A percentile compares a stretch with the other conserved stretches of the same genome.
phyloP scores from a whole-genome alignment of 177 flowering plant genomes.

The Vitis hybrid region DNA sequence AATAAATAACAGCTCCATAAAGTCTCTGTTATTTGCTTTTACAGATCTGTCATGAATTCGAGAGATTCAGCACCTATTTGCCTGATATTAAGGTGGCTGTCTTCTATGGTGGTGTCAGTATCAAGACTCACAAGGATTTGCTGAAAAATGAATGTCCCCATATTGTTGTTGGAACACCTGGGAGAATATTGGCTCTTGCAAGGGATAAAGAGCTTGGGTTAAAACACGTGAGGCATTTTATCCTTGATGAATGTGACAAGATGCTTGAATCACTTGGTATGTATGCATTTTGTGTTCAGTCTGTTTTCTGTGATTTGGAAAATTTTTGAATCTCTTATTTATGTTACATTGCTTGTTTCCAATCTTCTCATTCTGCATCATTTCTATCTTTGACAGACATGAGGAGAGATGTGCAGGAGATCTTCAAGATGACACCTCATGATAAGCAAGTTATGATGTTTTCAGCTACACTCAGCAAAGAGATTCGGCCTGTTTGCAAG shows the following conservation, averaged over 20 bases:
- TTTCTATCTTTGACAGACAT: slow-evolving; percentile 54
- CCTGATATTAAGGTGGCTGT: slow-evolving; percentile 93
- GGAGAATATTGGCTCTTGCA: slow-evolving; percentile 83
- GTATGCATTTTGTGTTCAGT: slow-evolving; percentile 24
- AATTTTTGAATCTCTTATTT: not conserved
- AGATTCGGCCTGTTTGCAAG: slow-evolving; percentile 99
- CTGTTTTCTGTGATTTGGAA: not conserved
- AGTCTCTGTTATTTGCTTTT: not conserved
- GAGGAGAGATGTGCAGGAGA: slow-evolving; percentile 98
- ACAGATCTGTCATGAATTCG: slow-evolving; percentile 96
- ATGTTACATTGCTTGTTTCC: not conserved
- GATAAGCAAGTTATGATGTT: slow-evolving; percentile 99
- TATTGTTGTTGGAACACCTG: slow-evolving; percentile 98
- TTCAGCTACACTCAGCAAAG: slow-evolving; percentile 96
- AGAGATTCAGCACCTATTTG: slow-evolving; percentile 91
- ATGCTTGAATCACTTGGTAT: slow-evolving; percentile 99
- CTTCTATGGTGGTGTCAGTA: slow-evolving; percentile 93
- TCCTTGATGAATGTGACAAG: slow-evolving; percentile 97
- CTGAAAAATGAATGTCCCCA: slow-evolving; percentile 98
- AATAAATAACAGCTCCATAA: too few species aligned
- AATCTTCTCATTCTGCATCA: not conserved
- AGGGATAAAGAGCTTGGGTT: slow-evolving; percentile 86
- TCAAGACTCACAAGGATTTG: slow-evolving; percentile 85
- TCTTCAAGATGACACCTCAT: slow-evolving; percentile 98
- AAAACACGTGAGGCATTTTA: slow-evolving; percentile 95